Evolutionary conservation across 352 stramenopile species (phyloP).

Genomic region (Globisporangium takayamanum): DNA sequence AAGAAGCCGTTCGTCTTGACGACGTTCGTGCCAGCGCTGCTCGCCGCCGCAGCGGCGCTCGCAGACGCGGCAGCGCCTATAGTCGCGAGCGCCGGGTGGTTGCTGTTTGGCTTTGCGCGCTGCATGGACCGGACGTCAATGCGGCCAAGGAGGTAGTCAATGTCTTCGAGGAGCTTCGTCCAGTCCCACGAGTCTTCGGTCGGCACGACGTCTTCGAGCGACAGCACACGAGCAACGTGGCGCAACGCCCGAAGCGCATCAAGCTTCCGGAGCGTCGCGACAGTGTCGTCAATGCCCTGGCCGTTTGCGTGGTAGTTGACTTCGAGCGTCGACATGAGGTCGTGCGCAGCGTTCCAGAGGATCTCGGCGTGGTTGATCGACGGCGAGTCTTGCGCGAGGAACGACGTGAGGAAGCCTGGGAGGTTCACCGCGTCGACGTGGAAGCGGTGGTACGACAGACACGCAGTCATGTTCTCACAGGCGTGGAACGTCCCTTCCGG

Average conservation of each 20-base stretch:
- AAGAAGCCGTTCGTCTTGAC: background rate
- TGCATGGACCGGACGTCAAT: constrained; percentile 45
- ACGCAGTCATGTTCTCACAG: constrained; percentile 90
- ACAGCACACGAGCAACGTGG: constrained; percentile 54
- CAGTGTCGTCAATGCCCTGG: constrained; percentile 27
- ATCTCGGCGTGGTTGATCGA: constrained; percentile 91
- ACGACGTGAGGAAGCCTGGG: constrained; percentile 82
- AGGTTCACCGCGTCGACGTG: constrained; percentile 92
- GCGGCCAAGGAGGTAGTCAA: constrained; percentile 53
- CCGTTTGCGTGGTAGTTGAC: constrained; percentile 60
- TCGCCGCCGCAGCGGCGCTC: background rate
- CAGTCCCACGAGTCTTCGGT: constrained; percentile 77
- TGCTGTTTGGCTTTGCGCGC: constrained; percentile 18
- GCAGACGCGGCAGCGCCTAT: background rate
- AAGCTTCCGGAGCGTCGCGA: constrained; percentile 54
- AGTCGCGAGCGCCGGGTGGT: constrained; percentile 10
- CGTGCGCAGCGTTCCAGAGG: constrained; percentile 88
- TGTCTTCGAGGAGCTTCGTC: constrained; percentile 70
- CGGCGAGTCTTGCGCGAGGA: constrained; percentile 86
- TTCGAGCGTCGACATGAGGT: constrained; percentile 86
- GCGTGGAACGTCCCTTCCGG: constrained; percentile 91
- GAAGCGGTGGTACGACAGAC: constrained; percentile 92
- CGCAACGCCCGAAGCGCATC: constrained; percentile 56
- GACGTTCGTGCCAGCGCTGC: background rate
- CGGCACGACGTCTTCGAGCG: constrained; percentile 57